Evolutionary conservation across 768 basidiomycete species (phyloP).

Genomic region (Lactarius sp.): DNA sequence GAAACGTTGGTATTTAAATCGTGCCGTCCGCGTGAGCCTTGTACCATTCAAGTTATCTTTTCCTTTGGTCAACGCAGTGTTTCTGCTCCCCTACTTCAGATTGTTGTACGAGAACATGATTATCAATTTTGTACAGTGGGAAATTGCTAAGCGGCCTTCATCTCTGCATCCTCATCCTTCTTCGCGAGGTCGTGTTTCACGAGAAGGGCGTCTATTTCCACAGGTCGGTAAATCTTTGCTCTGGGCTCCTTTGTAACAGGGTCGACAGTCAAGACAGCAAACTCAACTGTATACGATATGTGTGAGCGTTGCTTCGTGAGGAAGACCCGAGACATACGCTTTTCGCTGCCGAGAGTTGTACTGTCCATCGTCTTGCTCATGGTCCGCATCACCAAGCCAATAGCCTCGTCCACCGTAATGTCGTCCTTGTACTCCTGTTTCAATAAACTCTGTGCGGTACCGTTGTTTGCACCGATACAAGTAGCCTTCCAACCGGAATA

Average conservation of each 20-base stretch:
- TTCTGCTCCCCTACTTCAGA: background rate
- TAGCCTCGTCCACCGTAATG: slow-evolving; percentile 84
- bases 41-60: background rate
- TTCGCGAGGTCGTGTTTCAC: slow-evolving; percentile 77
- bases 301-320: slow-evolving; percentile 11
- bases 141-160: slow-evolving; percentile 47
- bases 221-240: slow-evolving; percentile 87
- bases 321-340: slow-evolving; percentile 51
- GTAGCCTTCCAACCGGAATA: slow-evolving; percentile 99
- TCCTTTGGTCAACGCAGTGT: background rate
- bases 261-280: slow-evolving; percentile 89
- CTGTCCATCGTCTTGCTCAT: slow-evolving; percentile 99
- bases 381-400: slow-evolving; percentile 84
- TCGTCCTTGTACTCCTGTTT: slow-evolving; percentile 99
- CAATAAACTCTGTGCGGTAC: slow-evolving; percentile 88
- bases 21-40: background rate
- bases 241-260: slow-evolving; percentile 68
- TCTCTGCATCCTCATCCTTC: slow-evolving; percentile 80
- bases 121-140: slow-evolving; percentile 12
- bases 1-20: background rate
- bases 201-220: slow-evolving; percentile 83
- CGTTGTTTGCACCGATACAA: slow-evolving; percentile 97
- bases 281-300: slow-evolving; percentile 64
- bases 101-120: background rate
- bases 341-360: slow-evolving; percentile 93